A percentile compares a stretch with the other conserved stretches of the same genome.
Evolutionary conservation across 345 rosid genomes (phyloP).

Genomic region (Syzygium jambos): DNA sequence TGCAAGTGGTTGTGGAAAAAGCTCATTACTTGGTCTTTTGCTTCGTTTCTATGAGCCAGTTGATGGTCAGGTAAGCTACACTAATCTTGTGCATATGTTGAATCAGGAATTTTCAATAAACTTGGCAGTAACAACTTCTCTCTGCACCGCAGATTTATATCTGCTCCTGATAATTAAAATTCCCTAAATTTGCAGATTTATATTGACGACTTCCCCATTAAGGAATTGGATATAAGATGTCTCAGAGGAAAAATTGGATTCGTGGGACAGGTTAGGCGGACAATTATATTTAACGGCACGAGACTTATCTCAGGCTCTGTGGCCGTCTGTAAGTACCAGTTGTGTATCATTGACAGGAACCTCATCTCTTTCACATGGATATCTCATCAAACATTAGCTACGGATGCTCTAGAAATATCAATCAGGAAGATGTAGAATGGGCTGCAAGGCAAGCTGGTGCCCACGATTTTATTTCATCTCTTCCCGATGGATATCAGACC

Average conservation of each 20-base stretch:
- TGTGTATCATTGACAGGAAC: slow-evolving; percentile 21
- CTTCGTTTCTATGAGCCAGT: slow-evolving; percentile 34
- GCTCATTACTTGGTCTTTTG: slow-evolving; percentile 31
- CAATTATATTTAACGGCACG: background rate
- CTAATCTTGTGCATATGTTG: background rate
- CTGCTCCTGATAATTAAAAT: background rate
- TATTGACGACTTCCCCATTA: slow-evolving; percentile 23
- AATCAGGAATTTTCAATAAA: background rate
- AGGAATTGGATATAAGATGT: slow-evolving; percentile 30
- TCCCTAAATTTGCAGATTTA: slow-evolving; percentile 18
- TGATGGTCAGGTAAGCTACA: slow-evolving; percentile 28
- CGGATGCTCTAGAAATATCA: slow-evolving; percentile 23
- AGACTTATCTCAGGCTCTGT: background rate
- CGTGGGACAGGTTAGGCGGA: slow-evolving; percentile 28
- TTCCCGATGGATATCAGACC: slow-evolving; percentile 57
- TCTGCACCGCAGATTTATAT: background rate
- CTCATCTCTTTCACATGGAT: slow-evolving; percentile 34
- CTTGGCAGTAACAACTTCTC: background rate
- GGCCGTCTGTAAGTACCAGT: background rate
- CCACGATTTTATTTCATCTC: slow-evolving; percentile 53
- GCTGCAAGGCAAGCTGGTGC: slow-evolving; percentile 51
- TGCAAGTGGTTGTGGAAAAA: slow-evolving; percentile 42
- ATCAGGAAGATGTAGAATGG: slow-evolving; percentile 21
- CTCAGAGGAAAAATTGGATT: slow-evolving; percentile 30
- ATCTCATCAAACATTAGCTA: slow-evolving; percentile 37